These are phyloP conservation scores for Ceriops tagal DNA, from an alignment of 345 rosid genomes.

Conservation along the genomic window DNA sequence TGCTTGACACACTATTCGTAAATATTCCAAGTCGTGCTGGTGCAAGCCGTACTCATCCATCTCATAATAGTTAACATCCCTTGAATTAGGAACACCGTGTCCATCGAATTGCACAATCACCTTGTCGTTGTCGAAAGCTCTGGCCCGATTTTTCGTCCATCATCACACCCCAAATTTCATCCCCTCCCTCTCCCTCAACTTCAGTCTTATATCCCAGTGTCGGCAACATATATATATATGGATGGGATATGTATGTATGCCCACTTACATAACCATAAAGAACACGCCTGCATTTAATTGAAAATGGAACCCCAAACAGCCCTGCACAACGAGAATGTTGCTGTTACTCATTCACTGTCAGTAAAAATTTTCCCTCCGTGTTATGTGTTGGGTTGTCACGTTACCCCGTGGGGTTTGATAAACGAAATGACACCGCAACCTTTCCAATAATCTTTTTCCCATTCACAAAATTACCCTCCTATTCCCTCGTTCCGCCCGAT, in stretches of 20 bases:
- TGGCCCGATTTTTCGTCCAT: neutral
- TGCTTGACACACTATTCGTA: too few relatives aligned
- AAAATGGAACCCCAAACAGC: too few relatives aligned
- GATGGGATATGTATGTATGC: too few relatives aligned
- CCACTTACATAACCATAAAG: too few relatives aligned
- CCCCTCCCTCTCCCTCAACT: too few relatives aligned
- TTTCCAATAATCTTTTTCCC: neutral
- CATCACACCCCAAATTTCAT: neutral
- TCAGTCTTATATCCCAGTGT: too few relatives aligned
- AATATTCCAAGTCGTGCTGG: too few relatives aligned
- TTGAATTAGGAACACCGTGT: neutral
- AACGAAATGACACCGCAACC: slow-evolving; percentile 28
- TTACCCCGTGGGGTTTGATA: slow-evolving; percentile 32
- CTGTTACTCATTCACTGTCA: slow-evolving; percentile 18
- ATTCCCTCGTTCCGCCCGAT: fast-evolving
- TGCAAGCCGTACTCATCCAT: neutral
- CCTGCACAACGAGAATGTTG: neutral
- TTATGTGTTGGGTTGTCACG: slow-evolving; percentile 34
- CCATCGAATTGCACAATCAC: neutral
- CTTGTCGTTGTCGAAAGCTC: neutral
- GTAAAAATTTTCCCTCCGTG: neutral
- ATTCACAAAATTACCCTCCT: slow-evolving; percentile 2
- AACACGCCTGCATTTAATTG: too few relatives aligned
- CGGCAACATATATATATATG: too few relatives aligned
- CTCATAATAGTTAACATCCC: neutral